Conservation (phyloP, 257 asterid species). For the Solanum ahanhuiri region DNA sequence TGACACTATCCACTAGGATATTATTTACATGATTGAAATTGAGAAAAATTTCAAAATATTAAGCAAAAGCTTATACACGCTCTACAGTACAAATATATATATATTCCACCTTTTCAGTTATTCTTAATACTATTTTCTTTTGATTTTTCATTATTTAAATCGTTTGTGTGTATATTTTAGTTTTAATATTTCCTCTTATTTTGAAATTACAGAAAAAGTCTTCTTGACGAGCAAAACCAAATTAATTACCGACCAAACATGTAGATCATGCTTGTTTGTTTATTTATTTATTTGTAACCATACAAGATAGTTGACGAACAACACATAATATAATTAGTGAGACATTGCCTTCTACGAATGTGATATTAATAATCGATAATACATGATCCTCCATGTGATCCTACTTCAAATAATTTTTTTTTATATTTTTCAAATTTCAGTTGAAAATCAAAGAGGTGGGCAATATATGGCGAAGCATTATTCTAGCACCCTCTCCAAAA, state of each 20-base stretch:
- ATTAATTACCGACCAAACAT: background rate
- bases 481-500: background rate
- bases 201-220: background rate
- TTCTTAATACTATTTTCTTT: too few relatives aligned
- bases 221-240: background rate
- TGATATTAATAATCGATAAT: background rate
- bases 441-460: background rate
- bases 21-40: background rate
- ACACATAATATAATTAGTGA: background rate
- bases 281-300: background rate
- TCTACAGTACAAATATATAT: background rate
- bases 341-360: background rate
- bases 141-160: too few relatives aligned
- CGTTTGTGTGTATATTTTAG: background rate
- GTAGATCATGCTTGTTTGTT: background rate
- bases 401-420: background rate
- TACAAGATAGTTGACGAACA: background rate
- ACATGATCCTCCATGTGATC: slow-evolving; percentile 1
- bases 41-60: background rate
- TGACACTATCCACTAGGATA: background rate
- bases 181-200: background rate
- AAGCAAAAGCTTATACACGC: background rate
- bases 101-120: too few relatives aligned
- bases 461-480: background rate
- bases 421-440: background rate